Base-by-base conservation (phyloP, 805 yeast genomes). In the Yarrowia sp. region DNA sequence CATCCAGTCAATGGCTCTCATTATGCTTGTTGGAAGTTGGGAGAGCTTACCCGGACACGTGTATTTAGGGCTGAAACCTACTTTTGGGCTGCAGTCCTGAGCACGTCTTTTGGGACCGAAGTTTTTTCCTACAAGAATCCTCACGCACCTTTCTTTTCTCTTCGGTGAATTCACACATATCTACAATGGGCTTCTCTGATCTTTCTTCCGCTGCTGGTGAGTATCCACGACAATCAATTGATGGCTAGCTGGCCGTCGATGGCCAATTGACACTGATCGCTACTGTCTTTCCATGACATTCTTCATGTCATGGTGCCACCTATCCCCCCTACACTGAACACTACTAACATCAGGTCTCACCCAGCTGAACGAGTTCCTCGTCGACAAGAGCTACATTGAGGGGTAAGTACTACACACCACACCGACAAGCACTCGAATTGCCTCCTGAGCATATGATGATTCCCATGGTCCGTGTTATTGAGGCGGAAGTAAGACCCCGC, bases 351-450 rank as follows among this genome's bases (percentile, higher is more conserved):
- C 55, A 78, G 81, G 90, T 74, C 78, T 88, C 74, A 76, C 84
- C 74, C 78, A 90, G 77, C 87, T 92, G 78, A 87, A 92, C 89
- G 84, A 84, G 73, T 85, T 84, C 85, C 86, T 92, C 80, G 91
- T 89, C 79, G 93, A 89, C 83, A 89, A 91, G 86, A 90, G 96
- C 73, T 92, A 92, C 90, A 78, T 92, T 74, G 92, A 90, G 80
- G 97, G 97, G 96, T 90, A 88, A 80, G 96, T 89, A 62, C 62
- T 39, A 35, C 41, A 43, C 7, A 5, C 17, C 41, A 43, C 7
- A 5, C 17, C 48, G 28, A 15, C 45, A 43, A 22, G 4, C 50
- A 14, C 10, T 10, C 15, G 44, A 8, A 41, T 41, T 41, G 15
- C 44, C 18, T 17, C 7, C 5, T 22, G 42, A 47, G 33, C 35